Base-by-base conservation (phyloP, 441 rosid genomes). In the Daphne laureola region DNA sequence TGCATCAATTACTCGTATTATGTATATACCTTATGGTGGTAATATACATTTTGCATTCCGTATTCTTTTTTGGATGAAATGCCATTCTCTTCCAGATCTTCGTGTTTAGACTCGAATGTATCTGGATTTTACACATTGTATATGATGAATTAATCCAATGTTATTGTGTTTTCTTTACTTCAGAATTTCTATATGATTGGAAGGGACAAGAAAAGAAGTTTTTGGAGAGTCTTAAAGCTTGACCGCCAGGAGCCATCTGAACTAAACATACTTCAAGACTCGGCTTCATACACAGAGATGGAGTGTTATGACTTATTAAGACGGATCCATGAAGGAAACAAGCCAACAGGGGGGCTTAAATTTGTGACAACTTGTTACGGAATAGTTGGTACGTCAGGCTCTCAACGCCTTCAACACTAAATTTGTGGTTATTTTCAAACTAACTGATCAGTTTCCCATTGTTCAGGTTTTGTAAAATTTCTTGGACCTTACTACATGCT, bases 401-500 rank as follows among this genome's bases (percentile, higher is more conserved):
- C 61, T 38, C 4, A 40, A 48, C 18, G 17, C 25, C 27, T 44
- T 27, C 3, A 56, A 1, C 18, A 47, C 58, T 14, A 13, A 9
- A 14, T 45, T 51, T 31, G 43, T 56, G 43, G 51, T 26, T 21
- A n/a, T 14, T 35, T 26, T 55, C 60, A 13, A 49, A 52, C 45
- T 17, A 38, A 61, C 7, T 53, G 12, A 36, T 50, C 53, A 23
- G n/a, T 9, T 48, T 21, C 42, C 57, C 43, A 36, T 50, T 7
- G 47, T 70, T 55, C 58, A 86, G 94, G 94, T 49, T 83, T 86
- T 61, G 43, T 80, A 59, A 86, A 78, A 70, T 75, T 86, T 69
- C 74, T 86, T 78, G 94, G 82, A 54, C 90, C 94, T 6, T 83
- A 72, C 65, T 82, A 79, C 78, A 82, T 86, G 90, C 57, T 86